Percentiles rank a stretch among this genome's conserved stretches.
These are phyloP conservation scores for Musa acuminata DNA, from an alignment of 176 grass and related monocot species.

Conservation along the genomic window DNA sequence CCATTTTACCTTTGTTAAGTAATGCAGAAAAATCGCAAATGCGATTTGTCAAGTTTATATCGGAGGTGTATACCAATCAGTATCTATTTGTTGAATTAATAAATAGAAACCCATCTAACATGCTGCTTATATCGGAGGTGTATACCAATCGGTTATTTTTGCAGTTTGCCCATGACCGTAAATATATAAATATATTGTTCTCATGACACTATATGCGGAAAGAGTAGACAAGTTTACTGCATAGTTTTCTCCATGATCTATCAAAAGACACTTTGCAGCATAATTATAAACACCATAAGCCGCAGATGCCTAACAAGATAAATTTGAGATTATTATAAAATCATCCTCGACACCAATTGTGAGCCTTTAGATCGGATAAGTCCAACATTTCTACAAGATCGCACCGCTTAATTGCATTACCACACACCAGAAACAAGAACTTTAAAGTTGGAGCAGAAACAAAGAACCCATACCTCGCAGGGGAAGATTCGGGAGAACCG, in stretches of 20 bases:
- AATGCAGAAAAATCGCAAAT: no score
- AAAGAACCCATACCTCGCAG: constrained; percentile 34
- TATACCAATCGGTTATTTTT: not conserved
- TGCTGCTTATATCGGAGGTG: not conserved
- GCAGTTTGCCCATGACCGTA: not conserved
- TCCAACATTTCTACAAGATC: not conserved
- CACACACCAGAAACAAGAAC: not conserved
- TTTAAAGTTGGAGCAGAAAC: not conserved
- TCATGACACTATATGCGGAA: not conserved
- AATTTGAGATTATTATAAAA: not conserved
- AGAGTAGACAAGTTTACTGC: not conserved
- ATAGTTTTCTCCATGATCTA: no score
- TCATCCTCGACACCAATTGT: not conserved
- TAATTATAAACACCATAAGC: not conserved
- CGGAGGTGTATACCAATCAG: no score
- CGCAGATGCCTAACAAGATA: not conserved
- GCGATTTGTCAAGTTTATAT: no score
- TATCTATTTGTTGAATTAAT: not conserved
- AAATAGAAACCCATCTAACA: not conserved
- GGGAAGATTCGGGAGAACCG: constrained; percentile 38
- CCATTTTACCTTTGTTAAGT: not conserved
- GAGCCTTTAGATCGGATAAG: not conserved
- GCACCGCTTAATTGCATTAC: not conserved
- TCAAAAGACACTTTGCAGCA: not conserved
- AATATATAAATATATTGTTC: not conserved